Percentiles rank a stretch among this genome's conserved stretches.
Evolutionary conservation across 352 stramenopile species (phyloP).

Genomic region (Pythium coloratum): DNA sequence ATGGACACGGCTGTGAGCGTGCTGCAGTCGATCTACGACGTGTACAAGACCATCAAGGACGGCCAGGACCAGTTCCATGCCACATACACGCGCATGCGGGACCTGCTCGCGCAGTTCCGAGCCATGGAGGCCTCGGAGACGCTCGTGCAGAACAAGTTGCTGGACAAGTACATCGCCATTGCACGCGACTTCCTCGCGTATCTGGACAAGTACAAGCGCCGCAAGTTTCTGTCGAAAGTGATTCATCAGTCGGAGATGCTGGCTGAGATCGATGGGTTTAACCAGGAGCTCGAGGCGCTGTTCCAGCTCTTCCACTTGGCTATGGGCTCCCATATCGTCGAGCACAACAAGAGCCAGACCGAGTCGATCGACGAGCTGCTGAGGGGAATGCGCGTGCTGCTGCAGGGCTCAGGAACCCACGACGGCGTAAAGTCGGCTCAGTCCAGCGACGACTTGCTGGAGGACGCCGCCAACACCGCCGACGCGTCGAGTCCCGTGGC

Average conservation of each 20-base stretch:
- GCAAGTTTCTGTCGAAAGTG: constrained; percentile 16
- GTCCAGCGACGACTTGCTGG: constrained; percentile 11
- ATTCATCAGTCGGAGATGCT: constrained; percentile 12
- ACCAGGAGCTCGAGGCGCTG: constrained; percentile 19
- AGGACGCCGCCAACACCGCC: background rate
- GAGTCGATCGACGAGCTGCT: constrained; percentile 15
- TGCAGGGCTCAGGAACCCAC: background rate
- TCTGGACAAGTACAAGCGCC: constrained; percentile 15
- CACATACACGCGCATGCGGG: constrained; percentile 8
- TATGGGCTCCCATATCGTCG: constrained; percentile 21
- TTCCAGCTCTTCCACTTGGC: constrained; percentile 22
- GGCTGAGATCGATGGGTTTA: constrained; percentile 12
- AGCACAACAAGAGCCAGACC: constrained; percentile 14
- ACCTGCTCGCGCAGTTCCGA: constrained; percentile 13
- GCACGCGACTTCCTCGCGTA: constrained; percentile 13
- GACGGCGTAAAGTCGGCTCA: constrained; percentile 5
- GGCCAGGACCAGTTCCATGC: constrained; percentile 17
- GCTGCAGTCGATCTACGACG: constrained; percentile 9
- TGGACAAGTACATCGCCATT: constrained; percentile 19
- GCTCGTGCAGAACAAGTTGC: constrained; percentile 15
- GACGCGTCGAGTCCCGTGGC: background rate
- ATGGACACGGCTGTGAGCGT: constrained; percentile 16
- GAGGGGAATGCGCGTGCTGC: constrained; percentile 10
- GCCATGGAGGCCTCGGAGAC: constrained; percentile 14
- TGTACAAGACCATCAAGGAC: constrained; percentile 22